phyloP scores from a whole-genome alignment of 805 yeast genomes.

The Phaffomyces antillensis region DNA sequence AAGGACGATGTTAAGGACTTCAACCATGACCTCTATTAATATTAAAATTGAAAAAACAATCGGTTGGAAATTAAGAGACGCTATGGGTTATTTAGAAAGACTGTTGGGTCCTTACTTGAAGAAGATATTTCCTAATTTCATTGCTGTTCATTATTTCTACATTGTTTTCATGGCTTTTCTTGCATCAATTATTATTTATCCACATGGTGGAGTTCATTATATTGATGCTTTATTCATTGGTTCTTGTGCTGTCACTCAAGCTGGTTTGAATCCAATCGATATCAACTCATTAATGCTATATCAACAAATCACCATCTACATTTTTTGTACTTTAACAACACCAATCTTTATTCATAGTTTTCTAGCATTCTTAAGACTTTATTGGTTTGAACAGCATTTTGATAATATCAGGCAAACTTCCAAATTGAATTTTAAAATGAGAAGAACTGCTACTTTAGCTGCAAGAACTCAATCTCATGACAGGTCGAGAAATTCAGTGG shows the following conservation, averaged over 20 bases:
- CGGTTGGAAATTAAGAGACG: conserved; percentile 34
- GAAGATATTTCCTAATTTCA: conserved; percentile 35
- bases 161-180: conserved; percentile 52
- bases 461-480: conserved; percentile 35
- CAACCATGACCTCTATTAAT: conserved; percentile 11
- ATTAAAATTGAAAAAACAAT: conserved; percentile 25
- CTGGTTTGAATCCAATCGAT: conserved; percentile 82
- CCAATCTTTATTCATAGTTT: conserved; percentile 85
- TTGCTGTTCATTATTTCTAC: conserved; percentile 68
- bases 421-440: conserved; percentile 71
- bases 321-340: conserved; percentile 60
- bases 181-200: conserved; percentile 72
- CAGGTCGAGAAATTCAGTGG: conserved; percentile 10
- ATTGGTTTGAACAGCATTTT: conserved; percentile 85
- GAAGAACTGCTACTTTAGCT: conserved; percentile 70
- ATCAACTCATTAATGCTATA: conserved; percentile 55
- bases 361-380: conserved; percentile 68
- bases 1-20: conserved; percentile 4
- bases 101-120: conserved; percentile 29
- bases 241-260: conserved; percentile 78
- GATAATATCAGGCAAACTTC: conserved; percentile 75
- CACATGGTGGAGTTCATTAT: conserved; percentile 56
- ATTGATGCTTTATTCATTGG: conserved; percentile 77
- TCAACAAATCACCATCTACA: conserved; percentile 73
- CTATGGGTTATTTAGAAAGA: conserved; percentile 25